Evolutionary conservation across 2,329 filamentous ascomycete species (phyloP).

Genomic region (Aspergillus sp.): DNA sequence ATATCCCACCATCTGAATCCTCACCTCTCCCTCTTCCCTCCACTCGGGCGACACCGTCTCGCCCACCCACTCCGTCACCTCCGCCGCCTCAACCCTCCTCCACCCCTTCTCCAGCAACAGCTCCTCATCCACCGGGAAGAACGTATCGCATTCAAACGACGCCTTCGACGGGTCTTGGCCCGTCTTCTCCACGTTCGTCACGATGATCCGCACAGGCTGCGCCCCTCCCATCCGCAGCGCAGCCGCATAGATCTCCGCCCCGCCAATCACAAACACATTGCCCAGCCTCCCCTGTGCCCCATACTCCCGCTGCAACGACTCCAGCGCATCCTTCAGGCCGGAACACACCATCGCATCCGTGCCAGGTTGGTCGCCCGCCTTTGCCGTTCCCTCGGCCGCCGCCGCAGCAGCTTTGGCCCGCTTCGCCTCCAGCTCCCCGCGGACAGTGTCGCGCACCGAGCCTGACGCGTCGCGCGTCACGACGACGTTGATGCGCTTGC

Average conservation of each 20-base stretch:
- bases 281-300: slow-evolving; percentile 38
- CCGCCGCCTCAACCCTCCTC: slow-evolving; percentile 31
- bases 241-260: slow-evolving; percentile 77
- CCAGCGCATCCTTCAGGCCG: slow-evolving; percentile 60
- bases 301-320: slow-evolving; percentile 31
- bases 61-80: slow-evolving; percentile 43
- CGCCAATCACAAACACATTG: slow-evolving; percentile 83
- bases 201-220: slow-evolving; percentile 34
- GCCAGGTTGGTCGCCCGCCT: slow-evolving; percentile 12
- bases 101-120: slow-evolving; percentile 30
- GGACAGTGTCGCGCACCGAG: slow-evolving; percentile 30
- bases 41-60: slow-evolving; percentile 40
- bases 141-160: slow-evolving; percentile 48
- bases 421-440: slow-evolving; percentile 34
- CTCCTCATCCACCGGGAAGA: slow-evolving; percentile 42
- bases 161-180: slow-evolving; percentile 13
- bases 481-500: slow-evolving; percentile 77
- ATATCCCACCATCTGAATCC: slow-evolving; percentile 49
- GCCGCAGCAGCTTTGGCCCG: slow-evolving; percentile 15
- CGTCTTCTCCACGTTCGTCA: slow-evolving; percentile 40
- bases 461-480: slow-evolving; percentile 55
- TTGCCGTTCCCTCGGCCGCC: background rate
- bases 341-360: slow-evolving; percentile 51
- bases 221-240: slow-evolving; percentile 51
- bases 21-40: slow-evolving; percentile 51